A percentile compares a stretch with the other conserved stretches of the same genome.
Evolutionary conservation across 352 stramenopile genomes (phyloP).

Genomic region (Phytopythium ostracodes): DNA sequence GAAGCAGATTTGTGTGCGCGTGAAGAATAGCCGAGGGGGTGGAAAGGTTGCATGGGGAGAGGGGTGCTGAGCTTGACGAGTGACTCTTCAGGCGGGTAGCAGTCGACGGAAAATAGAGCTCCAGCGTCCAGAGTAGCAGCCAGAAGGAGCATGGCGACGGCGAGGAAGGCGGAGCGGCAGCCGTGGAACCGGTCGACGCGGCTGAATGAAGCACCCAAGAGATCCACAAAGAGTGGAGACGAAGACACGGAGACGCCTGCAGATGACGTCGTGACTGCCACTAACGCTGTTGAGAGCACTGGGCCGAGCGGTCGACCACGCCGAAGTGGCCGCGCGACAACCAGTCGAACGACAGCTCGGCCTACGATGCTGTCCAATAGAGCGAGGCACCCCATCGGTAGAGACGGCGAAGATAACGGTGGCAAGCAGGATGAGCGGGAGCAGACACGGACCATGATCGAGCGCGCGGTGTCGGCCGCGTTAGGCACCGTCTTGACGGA

Average conservation of each 20-base stretch:
- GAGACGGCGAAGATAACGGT: background rate
- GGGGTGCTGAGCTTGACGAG: background rate
- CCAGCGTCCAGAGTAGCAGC: no score
- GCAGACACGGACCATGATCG: conserved; percentile 44
- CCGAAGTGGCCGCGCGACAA: background rate
- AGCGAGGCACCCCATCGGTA: background rate
- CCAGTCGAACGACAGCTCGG: background rate
- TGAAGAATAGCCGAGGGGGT: background rate
- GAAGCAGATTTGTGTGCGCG: background rate
- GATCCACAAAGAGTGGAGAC: background rate
- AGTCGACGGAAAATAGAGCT: background rate
- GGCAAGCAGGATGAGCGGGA: conserved; percentile 16
- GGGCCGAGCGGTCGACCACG: background rate
- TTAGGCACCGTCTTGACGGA: conserved; percentile 26
- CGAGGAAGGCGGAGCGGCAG: conserved; percentile 3
- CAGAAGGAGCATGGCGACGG: background rate
- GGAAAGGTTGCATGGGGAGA: background rate
- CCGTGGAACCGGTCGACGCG: conserved; percentile 55
- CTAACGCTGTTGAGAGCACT: background rate
- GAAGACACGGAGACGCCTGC: background rate
- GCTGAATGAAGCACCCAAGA: conserved; percentile 11
- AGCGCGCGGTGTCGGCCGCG: conserved; percentile 50
- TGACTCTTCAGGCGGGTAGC: background rate
- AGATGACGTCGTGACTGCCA: background rate
- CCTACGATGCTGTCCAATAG: background rate